phyloP scores from a whole-genome alignment of 345 rosid genomes.

The Abelmoschus esculentus region DNA sequence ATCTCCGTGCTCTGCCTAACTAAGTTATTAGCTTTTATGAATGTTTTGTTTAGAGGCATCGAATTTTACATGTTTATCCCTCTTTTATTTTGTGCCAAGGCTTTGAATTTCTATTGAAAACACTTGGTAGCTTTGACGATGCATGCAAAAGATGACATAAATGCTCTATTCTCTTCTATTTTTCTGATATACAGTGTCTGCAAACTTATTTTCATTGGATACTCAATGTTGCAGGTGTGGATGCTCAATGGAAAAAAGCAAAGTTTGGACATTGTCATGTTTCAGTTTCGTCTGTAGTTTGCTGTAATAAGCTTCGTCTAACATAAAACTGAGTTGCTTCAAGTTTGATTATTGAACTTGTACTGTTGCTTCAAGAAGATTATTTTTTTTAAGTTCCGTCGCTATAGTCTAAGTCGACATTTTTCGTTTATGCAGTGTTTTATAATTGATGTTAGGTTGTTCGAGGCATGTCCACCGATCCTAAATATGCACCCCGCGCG shows the following conservation, averaged over 20 bases:
- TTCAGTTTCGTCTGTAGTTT: not conserved
- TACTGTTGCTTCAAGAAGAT: no score
- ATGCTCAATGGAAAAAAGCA: not conserved
- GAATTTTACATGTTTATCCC: not conserved
- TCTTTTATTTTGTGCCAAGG: not conserved
- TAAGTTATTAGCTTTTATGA: not conserved
- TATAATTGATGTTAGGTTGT: no score
- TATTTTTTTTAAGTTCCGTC: no score
- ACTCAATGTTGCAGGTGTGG: not conserved
- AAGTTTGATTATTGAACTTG: not conserved
- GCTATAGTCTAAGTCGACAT: no score
- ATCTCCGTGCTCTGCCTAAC: not conserved
- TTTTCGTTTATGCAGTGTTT: no score
- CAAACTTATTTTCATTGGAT: not conserved
- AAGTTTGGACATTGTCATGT: not conserved
- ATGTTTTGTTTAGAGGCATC: not conserved
- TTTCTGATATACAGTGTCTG: not conserved
- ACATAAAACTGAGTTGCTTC: not conserved
- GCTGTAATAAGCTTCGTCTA: slow-evolving; percentile 5
- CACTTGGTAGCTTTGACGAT: not conserved
- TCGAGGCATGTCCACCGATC: no score
- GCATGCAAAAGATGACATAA: not conserved
- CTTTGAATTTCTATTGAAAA: not conserved
- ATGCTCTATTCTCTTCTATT: not conserved
- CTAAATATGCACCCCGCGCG: no score